Percentiles rank a stretch among this genome's conserved stretches.
phyloP scores from a whole-genome alignment of 2,329 filamentous ascomycete species.

The Thermoascus crustaceus region DNA sequence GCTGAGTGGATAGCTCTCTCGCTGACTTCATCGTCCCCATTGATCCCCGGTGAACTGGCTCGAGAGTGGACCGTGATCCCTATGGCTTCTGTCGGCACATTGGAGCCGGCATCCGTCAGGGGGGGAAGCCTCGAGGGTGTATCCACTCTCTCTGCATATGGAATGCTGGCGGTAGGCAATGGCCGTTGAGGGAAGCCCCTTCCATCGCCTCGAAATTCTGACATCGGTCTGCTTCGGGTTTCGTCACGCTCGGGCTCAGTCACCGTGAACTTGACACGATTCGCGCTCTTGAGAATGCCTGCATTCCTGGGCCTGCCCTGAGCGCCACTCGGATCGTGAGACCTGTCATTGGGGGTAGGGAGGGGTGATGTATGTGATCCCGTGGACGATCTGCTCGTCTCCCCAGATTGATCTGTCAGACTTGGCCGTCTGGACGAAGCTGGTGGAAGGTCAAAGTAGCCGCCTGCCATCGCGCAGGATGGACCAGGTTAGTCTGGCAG shows the following conservation, averaged over 20 bases:
- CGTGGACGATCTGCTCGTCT: slow-evolving; percentile 6
- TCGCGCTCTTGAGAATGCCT: slow-evolving; percentile 27
- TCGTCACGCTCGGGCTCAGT: slow-evolving; percentile 16
- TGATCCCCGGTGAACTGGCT: slow-evolving; percentile 14
- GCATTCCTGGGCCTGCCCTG: slow-evolving; percentile 30
- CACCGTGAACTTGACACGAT: slow-evolving; percentile 27
- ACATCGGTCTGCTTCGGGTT: slow-evolving; percentile 15
- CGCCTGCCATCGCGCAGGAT: slow-evolving; percentile 4
- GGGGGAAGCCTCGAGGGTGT: slow-evolving; percentile 15
- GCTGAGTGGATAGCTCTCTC: slow-evolving; percentile 25
- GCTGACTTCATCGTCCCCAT: slow-evolving; percentile 21
- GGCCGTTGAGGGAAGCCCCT: slow-evolving; percentile 26
- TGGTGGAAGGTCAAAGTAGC: slow-evolving; percentile 6
- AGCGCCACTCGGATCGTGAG: slow-evolving; percentile 15
- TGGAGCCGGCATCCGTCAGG: slow-evolving; percentile 19
- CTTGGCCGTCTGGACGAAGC: slow-evolving; percentile 3
- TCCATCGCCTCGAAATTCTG: slow-evolving; percentile 21
- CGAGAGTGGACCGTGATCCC: slow-evolving; percentile 19
- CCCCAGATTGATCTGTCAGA: slow-evolving; percentile 1
- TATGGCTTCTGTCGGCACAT: slow-evolving; percentile 21
- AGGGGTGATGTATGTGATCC: slow-evolving; percentile 19
- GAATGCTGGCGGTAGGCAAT: slow-evolving; percentile 30
- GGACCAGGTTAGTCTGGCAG: not conserved
- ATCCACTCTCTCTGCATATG: slow-evolving; percentile 19
- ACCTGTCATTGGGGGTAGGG: slow-evolving; percentile 17